Evolutionary conservation across 2,329 filamentous ascomycete species (phyloP).

Genomic region (Fonsecaea multimorphosa): DNA sequence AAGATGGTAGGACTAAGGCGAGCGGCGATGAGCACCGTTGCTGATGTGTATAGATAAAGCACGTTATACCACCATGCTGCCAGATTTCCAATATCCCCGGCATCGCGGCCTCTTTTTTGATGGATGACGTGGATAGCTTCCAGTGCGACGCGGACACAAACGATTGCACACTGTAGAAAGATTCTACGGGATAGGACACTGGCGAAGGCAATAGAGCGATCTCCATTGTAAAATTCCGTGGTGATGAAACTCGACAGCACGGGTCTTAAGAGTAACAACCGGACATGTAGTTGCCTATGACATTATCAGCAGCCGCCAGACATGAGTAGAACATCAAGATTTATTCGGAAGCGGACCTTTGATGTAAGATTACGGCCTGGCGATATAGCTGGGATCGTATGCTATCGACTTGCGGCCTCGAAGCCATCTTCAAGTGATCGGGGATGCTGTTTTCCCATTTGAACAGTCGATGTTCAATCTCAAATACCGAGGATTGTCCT

Average conservation of each 20-base stretch:
- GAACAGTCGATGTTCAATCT: slow-evolving; percentile 44
- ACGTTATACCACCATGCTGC: slow-evolving; percentile 49
- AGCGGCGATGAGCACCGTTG: slow-evolving; percentile 46
- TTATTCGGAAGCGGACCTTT: slow-evolving; percentile 39
- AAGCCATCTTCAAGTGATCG: slow-evolving; percentile 38
- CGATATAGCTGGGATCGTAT: slow-evolving; percentile 42
- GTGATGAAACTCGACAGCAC: slow-evolving; percentile 45
- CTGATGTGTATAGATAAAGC: slow-evolving; percentile 47
- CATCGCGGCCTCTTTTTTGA: slow-evolving; percentile 8
- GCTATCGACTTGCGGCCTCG: slow-evolving; percentile 4
- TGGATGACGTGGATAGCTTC: slow-evolving; percentile 45
- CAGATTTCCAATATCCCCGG: slow-evolving; percentile 37
- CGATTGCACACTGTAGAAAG: slow-evolving; percentile 42
- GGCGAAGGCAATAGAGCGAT: slow-evolving; percentile 36
- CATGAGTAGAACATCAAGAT: background rate
- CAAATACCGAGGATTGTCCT: slow-evolving; percentile 44
- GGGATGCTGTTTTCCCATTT: slow-evolving; percentile 44
- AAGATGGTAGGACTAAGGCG: slow-evolving; percentile 35
- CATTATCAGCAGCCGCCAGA: background rate
- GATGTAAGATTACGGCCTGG: slow-evolving; percentile 44
- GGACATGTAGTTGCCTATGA: slow-evolving; percentile 44
- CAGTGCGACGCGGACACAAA: slow-evolving; percentile 46
- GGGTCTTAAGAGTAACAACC: slow-evolving; percentile 45
- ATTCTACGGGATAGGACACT: slow-evolving; percentile 17
- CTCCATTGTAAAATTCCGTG: slow-evolving; percentile 37